Base-by-base conservation (phyloP, 805 yeast genomes). In the Starmerella bacillaris region DNA sequence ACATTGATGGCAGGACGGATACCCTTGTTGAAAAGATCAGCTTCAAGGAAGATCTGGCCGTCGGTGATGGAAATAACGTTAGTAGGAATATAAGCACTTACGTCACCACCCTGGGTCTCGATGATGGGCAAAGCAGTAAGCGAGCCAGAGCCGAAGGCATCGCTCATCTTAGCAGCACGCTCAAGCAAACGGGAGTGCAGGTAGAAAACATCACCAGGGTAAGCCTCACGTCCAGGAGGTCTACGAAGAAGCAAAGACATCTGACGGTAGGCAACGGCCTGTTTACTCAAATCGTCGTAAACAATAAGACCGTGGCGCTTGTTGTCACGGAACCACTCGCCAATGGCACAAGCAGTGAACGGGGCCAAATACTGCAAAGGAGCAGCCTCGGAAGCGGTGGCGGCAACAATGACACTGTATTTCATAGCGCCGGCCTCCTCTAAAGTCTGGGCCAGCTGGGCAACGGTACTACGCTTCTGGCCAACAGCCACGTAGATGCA, bases 291-390 rank as follows among this genome's bases (percentile, higher is more conserved):
- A 68, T 86, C 96, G 65, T 86, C 96, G 68, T 70, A 86, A 75
- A 82, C 68, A 65, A 86, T 89, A 68, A 86, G 70, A 55, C 96
- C 92, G 67, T 89, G 96, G 64, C 67, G 79, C 62, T 94, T 94
- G 67, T 86, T 89, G 74, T 89, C 99, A 75, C 98, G 82, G 92
- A 89, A 89, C 98, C 98, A 89, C 72, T 89, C 99, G 71, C 96
- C 94, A 63, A 89, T 84, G 58, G 99, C 93, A 63, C 93, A 78
- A 52, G 84, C 99, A 54, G 98, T 82, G 94, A 89, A 89, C 64
- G 99, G 99, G 71, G 99, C 96, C 63, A 89, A 69, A 73, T 83
- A 89, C 74, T 89, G 99, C 66, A 89, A 73, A 64, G 98, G 99
- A 64, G 99, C 98, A 54, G 98, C 98, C 73, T 89, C 98, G 46